Base-by-base conservation (phyloP, 345 rosid species). In the Citropsis articulata region DNA sequence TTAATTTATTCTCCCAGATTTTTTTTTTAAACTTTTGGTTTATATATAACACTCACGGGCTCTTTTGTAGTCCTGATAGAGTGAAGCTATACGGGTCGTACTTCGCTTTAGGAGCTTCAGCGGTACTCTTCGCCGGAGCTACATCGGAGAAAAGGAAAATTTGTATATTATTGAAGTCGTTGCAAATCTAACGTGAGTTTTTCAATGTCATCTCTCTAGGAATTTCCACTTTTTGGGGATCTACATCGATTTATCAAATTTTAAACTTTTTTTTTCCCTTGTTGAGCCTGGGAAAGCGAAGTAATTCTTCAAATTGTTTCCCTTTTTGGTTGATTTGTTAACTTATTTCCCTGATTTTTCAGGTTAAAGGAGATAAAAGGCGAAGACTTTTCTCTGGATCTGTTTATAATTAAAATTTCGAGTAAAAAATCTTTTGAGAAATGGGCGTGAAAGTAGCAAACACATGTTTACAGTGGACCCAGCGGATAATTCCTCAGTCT, bases 361-460 rank as follows among this genome's bases (percentile, higher is more conserved):
- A 84, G 88, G 84, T 69, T 27, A n/a, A 66, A 82, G 70, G 65
- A 53, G 62, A 70, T 69, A 35, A 21, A 18, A 53, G 2, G 31
- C 10, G 77, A 62, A 69, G 42, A 35, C 62, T 64, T 22, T 62
- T 66, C 38, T 71, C 30, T 62, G 75, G 78, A 70, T 73, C 78
- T 50, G 36, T 16, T 50, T 36, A 14, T 38, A 38, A 66, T 18
- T 53, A 53, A 53, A 53, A 53, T 53, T 53, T 18, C 19, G 21
- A 53, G 19, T 4, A 10, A 35, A 28, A 2, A 12, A 28, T 33
- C 36, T 65, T 33, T 50, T 55, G 30, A 81, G 55, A 79, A 50
- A 94, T 94, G 99, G 93, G 82, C 28, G 87, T 89, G 87, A 90
- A 89, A 87, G 92, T 85, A 68, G 92, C 85, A 4, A 73, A 87